A percentile compares a stretch with the other conserved stretches of the same genome.
These are phyloP conservation scores for Euphorbia corollata DNA, from an alignment of 441 rosid species.

Conservation along the genomic window DNA sequence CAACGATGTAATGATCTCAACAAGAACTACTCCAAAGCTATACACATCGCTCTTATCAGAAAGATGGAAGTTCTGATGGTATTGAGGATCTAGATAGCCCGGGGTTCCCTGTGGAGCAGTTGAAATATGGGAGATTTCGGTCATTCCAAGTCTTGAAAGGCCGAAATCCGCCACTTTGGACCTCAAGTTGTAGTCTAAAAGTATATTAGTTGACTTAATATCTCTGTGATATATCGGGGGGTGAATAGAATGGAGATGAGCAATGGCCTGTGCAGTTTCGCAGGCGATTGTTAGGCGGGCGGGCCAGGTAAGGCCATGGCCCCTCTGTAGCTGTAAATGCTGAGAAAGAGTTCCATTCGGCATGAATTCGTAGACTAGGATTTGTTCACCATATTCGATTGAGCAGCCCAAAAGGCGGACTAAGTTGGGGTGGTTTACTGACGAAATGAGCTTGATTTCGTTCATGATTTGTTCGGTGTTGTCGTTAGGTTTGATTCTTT, in stretches of 20 bases:
- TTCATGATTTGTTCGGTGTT: slow-evolving; percentile 82
- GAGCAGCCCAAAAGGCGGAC: slow-evolving; percentile 80
- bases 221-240: slow-evolving; percentile 90
- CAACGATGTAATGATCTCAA: slow-evolving; percentile 69
- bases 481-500: slow-evolving; percentile 58
- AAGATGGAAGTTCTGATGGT: slow-evolving; percentile 85
- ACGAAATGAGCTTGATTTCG: slow-evolving; percentile 70
- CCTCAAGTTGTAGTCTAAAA: slow-evolving; percentile 53
- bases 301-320: slow-evolving; percentile 65
- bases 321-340: slow-evolving; percentile 69
- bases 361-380: slow-evolving; percentile 80
- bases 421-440: slow-evolving; percentile 74
- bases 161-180: slow-evolving; percentile 92
- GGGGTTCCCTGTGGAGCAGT: slow-evolving; percentile 98
- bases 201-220: slow-evolving; percentile 81
- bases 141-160: slow-evolving; percentile 85
- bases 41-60: slow-evolving; percentile 95
- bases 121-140: slow-evolving; percentile 69
- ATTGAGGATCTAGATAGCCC: slow-evolving; percentile 87
- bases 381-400: slow-evolving; percentile 62
- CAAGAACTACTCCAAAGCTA: slow-evolving; percentile 86
- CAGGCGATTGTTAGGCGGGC: slow-evolving; percentile 58
- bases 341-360: slow-evolving; percentile 76
- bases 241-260: slow-evolving; percentile 79
- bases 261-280: slow-evolving; percentile 79